Percentiles rank a stretch among this genome's conserved stretches.
Evolutionary conservation across 257 asterid genomes (phyloP).

Genomic region (Solanum habrochaites): DNA sequence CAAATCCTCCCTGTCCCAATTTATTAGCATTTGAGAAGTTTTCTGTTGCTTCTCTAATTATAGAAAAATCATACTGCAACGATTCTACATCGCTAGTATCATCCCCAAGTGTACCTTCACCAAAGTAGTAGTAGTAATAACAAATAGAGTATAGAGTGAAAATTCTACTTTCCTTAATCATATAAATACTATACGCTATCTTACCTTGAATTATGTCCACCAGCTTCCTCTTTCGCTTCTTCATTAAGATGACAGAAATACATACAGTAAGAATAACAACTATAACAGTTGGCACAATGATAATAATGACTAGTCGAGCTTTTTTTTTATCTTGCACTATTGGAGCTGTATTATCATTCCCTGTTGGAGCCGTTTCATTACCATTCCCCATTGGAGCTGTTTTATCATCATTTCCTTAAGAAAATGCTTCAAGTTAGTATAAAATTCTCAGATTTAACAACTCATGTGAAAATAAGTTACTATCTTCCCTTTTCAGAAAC

Average conservation of each 20-base stretch:
- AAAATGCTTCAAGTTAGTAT: not conserved
- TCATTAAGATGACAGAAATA: not conserved
- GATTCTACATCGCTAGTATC: slow-evolving; percentile 5
- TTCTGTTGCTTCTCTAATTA: slow-evolving; percentile 1
- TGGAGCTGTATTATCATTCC: not conserved
- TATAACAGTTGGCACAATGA: not conserved
- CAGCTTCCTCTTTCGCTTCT: not conserved
- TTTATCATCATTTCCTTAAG: not conserved
- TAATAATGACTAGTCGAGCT: not conserved
- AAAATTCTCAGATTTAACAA: not conserved
- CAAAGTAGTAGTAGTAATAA: not conserved
- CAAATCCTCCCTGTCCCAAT: slow-evolving; percentile 12
- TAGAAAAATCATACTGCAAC: slow-evolving; percentile 7
- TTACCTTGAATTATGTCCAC: not conserved
- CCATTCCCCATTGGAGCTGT: not conserved
- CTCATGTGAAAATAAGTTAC: not conserved
- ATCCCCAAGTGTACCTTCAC: not conserved
- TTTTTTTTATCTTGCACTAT: not conserved
- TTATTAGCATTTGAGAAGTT: slow-evolving; percentile 12
- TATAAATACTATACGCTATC: not conserved
- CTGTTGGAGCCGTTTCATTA: not conserved
- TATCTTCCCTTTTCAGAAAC: not conserved
- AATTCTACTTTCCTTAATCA: not conserved
- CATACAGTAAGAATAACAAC: not conserved
- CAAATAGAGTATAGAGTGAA: not conserved